Evolutionary conservation across 139 green algal species (phyloP).

Genomic region (Chlorella sp.): DNA sequence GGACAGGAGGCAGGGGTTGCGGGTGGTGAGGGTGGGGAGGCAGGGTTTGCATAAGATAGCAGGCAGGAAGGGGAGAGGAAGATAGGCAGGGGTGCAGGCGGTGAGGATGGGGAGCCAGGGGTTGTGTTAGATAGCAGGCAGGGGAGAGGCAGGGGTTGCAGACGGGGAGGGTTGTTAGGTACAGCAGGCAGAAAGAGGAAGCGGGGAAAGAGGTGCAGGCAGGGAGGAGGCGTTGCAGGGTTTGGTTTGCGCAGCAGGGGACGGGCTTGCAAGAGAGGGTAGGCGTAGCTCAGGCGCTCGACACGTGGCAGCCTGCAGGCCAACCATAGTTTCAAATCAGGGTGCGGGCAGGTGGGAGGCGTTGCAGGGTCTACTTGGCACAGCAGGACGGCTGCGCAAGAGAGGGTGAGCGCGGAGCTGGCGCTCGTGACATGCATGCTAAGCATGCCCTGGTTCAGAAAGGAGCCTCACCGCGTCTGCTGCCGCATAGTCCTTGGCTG

Average conservation of each 20-base stretch:
- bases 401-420: neutral
- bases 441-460: neutral
- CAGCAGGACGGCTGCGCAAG: neutral
- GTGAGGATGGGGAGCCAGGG: no score
- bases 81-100: no score
- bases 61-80: no score
- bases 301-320: no score
- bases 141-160: no score
- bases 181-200: neutral
- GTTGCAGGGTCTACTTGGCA: neutral
- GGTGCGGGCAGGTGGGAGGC: neutral
- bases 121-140: no score
- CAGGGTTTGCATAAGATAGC: no score
- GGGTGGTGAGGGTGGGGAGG: no score
- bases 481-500: conserved; percentile 83
- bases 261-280: neutral
- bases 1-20: no score
- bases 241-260: neutral
- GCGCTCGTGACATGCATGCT: neutral
- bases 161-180: no score
- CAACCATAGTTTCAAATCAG: neutral
- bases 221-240: neutral
- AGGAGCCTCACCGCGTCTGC: conserved; percentile 63
- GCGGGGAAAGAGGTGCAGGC: neutral
- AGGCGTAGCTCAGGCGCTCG: no score